These are phyloP conservation scores for Fusarium sp. DNA, from an alignment of 2,329 filamentous ascomycete genomes.

Conservation along the genomic window DNA sequence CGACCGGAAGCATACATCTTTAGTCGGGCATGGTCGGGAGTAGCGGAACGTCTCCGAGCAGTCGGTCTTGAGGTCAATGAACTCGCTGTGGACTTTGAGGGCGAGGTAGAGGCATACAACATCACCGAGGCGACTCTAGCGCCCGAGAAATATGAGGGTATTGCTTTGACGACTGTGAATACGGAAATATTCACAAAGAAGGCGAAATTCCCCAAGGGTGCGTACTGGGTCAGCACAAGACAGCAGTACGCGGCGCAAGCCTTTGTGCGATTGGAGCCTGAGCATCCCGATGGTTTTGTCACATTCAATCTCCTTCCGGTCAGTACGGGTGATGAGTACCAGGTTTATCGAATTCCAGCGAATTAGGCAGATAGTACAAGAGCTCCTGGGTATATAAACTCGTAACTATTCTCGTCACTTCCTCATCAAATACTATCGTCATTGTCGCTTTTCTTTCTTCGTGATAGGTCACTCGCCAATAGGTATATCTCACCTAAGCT, in stretches of 20 bases:
- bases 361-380: background rate
- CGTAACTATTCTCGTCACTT: no score
- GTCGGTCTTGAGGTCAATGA: conserved; percentile 45
- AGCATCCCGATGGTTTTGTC: conserved; percentile 50
- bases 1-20: conserved; percentile 51
- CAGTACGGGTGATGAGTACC: conserved; percentile 49
- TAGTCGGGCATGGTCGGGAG: conserved; percentile 45
- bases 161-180: conserved; percentile 43
- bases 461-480: no score
- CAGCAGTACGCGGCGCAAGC: conserved; percentile 51
- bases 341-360: conserved; percentile 43
- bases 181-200: conserved; percentile 30
- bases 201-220: conserved; percentile 46
- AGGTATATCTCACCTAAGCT: no score
- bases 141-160: conserved; percentile 46
- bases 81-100: conserved; percentile 39
- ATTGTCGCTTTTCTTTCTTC: no score
- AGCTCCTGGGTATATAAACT: no score
- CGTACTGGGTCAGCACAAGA: conserved; percentile 50
- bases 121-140: conserved; percentile 38
- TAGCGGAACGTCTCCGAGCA: conserved; percentile 45
- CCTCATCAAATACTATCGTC: no score
- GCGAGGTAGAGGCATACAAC: conserved; percentile 48
- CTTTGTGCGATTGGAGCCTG: conserved; percentile 49
- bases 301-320: conserved; percentile 50